Evolutionary conservation across 2,329 filamentous ascomycete genomes (phyloP), one percentile per base, ranked within the genome.

Genomic region (Paecilomyces sp.): DNA sequence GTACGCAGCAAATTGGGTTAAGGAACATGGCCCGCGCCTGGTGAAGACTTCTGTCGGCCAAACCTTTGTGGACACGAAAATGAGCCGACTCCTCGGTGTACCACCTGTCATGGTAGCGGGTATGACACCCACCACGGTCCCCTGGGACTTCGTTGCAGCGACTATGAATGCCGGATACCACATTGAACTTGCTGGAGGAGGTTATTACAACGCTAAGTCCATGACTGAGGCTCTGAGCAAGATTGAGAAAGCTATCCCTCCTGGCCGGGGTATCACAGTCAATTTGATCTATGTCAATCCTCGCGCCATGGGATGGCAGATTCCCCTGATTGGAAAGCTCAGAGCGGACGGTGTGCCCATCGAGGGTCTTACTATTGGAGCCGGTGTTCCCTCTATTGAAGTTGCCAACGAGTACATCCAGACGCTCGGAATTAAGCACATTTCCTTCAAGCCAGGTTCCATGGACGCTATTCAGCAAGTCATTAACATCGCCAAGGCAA

Each of bases 161-260:
- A 93, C 91, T 15, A 96, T 96, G 90, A 93, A 93, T 66, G 91
- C 92, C 58, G 92, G 92, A n/a, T 96, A 96, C 75, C 90, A 95
- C 65, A 91, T 95, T 65, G 92, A 96, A 79, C 82, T 96, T 66
- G 92, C 87, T 61, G 92, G 91, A 72, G 92, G 92, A 74, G 92
- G 92, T 63, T 96, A 96, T 78, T 96, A 91, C 78, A 88, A 88
- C 65, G 87, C 88, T 56, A 89, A 88, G 74, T 86, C 81, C 60
- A 92, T 97, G 89, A 92, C 89, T 0, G 85, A 88, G 52, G 92
- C 92, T 13, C 82, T 97, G 59, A 82, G 79, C 63, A 93, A 94
- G 79, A 93, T 97, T 62, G 91, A 96, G 74, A 87, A 88, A 68
- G 83, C 85, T 22, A 93, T 95, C 63, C 89, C 91, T 30, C 85